phyloP scores from a whole-genome alignment of 805 yeast species.

The Candida pseudofarinosa region DNA sequence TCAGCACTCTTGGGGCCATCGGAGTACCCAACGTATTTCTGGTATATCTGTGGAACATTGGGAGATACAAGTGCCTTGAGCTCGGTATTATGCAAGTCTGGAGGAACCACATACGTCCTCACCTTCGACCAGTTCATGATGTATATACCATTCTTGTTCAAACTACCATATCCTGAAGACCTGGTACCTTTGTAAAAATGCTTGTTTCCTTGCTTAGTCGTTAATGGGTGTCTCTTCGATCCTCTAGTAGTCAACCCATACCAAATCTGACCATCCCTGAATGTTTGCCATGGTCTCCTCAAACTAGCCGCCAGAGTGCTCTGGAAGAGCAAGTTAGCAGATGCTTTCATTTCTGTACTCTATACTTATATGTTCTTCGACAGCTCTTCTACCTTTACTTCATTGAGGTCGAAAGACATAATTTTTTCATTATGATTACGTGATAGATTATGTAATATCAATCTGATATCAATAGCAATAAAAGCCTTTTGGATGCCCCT shows the following conservation, averaged over 20 bases:
- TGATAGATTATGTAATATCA: too few species aligned
- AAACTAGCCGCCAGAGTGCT: constrained; percentile 44
- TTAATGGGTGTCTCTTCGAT: constrained; percentile 74
- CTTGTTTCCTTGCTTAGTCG: constrained; percentile 93
- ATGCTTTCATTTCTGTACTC: constrained; percentile 51
- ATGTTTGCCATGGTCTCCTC: constrained; percentile 86
- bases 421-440: neutral
- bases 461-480: neutral
- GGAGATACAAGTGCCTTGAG: constrained; percentile 78
- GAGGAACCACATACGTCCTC: constrained; percentile 85
- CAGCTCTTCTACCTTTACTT: too few species aligned
- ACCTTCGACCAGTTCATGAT: constrained; percentile 80
- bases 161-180: constrained; percentile 85
- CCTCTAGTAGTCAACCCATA: constrained; percentile 79
- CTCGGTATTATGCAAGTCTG: constrained; percentile 27
- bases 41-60: constrained; percentile 64
- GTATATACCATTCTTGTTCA: constrained; percentile 71
- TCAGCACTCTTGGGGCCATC: constrained; percentile 73
- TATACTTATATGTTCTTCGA: too few species aligned
- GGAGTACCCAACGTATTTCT: constrained; percentile 62
- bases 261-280: constrained; percentile 76
- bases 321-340: constrained; percentile 44
- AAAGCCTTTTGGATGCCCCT: neutral
- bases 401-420: too few species aligned
- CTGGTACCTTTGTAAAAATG: constrained; percentile 95